Evolutionary conservation across 2,329 filamentous ascomycete genomes (phyloP).

Genomic region (Aspergillus alliaceus): DNA sequence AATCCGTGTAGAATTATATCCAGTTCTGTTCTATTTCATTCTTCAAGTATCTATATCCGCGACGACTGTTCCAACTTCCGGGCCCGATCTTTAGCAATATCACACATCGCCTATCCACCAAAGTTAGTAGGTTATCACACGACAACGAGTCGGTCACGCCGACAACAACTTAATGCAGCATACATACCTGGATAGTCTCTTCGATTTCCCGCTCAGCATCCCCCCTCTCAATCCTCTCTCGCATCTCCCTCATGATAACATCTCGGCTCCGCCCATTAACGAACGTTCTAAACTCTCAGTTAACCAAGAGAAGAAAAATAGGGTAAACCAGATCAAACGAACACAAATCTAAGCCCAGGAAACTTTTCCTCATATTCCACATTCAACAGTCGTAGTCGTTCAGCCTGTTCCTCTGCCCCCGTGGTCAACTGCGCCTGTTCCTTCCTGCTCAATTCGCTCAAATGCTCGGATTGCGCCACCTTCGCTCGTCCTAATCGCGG

Average conservation of each 20-base stretch:
- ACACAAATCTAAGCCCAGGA: conserved; percentile 76
- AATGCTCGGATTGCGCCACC: conserved; percentile 53
- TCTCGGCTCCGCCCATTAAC: conserved; percentile 77
- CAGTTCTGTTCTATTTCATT: not conserved
- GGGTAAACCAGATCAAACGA: conserved; percentile 7
- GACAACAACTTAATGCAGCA: not conserved
- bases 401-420: conserved; percentile 42
- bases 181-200: conserved; percentile 72
- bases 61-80: conserved; percentile 54
- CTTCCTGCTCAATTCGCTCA: conserved; percentile 71
- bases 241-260: conserved; percentile 81
- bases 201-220: conserved; percentile 67
- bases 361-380: conserved; percentile 74
- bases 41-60: conserved; percentile 4
- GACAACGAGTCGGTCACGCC: not conserved
- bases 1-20: too few relatives aligned
- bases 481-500: conserved; percentile 71
- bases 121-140: conserved; percentile 3
- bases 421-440: conserved; percentile 77
- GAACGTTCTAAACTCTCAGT: conserved; percentile 64
- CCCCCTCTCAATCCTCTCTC: conserved; percentile 65
- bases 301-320: too few relatives aligned
- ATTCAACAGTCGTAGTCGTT: conserved; percentile 65
- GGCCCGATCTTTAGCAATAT: conserved; percentile 80
- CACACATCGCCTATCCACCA: conserved; percentile 79